Evolutionary conservation across 805 yeast genomes (phyloP).

Genomic region (Candida easanensis): DNA sequence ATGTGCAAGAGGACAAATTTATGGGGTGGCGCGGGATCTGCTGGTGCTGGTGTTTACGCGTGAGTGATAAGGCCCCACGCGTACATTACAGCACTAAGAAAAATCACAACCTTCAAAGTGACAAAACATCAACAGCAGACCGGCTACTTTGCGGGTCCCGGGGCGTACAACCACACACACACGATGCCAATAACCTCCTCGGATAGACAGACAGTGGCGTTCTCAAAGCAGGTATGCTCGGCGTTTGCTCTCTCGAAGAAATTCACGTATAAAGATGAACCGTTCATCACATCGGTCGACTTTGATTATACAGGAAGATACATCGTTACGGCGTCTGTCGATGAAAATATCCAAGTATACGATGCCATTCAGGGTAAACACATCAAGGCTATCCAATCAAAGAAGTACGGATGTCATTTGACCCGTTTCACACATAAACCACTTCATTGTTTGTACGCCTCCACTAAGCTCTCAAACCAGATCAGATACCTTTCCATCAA

Average conservation of each 20-base stretch:
- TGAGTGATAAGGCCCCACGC: no score
- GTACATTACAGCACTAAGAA: no score
- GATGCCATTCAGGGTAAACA: constrained; percentile 70
- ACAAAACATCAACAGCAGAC: no score
- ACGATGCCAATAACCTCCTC: not conserved
- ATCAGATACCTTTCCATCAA: constrained; percentile 74
- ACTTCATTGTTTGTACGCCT: constrained; percentile 73
- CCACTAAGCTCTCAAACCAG: constrained; percentile 74
- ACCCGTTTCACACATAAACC: constrained; percentile 81
- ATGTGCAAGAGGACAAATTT: no score
- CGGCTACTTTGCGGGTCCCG: no score
- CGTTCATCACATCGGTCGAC: constrained; percentile 61
- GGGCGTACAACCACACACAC: no score
- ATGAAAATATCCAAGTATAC: constrained; percentile 80
- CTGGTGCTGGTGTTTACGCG: no score
- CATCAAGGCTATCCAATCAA: constrained; percentile 67
- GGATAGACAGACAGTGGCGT: constrained; percentile 1
- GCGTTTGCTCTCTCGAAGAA: constrained; percentile 43
- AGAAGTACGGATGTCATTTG: constrained; percentile 88
- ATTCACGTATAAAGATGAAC: constrained; percentile 45
- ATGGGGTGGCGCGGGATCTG: no score
- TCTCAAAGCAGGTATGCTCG: constrained; percentile 6
- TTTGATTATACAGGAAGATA: constrained; percentile 84
- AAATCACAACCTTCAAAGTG: no score
- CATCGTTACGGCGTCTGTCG: constrained; percentile 72